Base-by-base conservation (phyloP, 352 stramenopile genomes). In the Pythium sukuiense region DNA sequence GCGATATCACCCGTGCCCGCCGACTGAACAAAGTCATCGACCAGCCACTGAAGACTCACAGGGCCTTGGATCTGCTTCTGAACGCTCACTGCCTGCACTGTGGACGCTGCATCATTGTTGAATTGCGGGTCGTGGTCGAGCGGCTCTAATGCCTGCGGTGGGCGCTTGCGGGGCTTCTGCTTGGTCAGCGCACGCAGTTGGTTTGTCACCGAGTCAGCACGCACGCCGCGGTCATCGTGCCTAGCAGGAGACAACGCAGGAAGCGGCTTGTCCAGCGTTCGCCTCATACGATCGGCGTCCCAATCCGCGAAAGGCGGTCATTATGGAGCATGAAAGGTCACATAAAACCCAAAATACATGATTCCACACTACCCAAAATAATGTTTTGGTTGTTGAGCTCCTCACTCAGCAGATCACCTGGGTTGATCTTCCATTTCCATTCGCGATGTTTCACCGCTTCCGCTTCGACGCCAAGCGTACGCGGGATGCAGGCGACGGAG, bases 11-110 rank as follows among this genome's bases (percentile, higher is more conserved):
- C 80, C 24, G 55, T 55, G 12, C 76, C 71, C 2, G 76, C 77
- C 9, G 77, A 74, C 49, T 83, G 68, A 18, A 88, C 76, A 63
- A 88, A 87, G 65, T 88, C 80, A 35, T 88, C 77, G 6, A 88
- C 71, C n/a, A 84, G 70, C 58, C 70, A 82, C 56, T 88, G 80
- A 1, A 83, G 52, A 24, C 69, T 79, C 30, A 86, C 37, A 7
- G 80, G 76, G 11, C 77, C 78, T 39, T 83, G 77, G n/a, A 79
- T 79, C 13, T 80, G 77, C 55, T 77, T 80, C 20, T 76, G 74
- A 12, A 82, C 53, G 24, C 55, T 77, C 18, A 61, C 27, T 0
- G 16, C 61, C 20, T 67, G 61, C 27, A 14, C 26, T 2, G 32
- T 1, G 7, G 50, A 7, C 29, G 24, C 8, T 2, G 32, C 20